Evolutionary conservation across 305 asterid genomes (phyloP), one percentile per base, ranked within the genome.

Genomic region (Euphrasia arctica): DNA sequence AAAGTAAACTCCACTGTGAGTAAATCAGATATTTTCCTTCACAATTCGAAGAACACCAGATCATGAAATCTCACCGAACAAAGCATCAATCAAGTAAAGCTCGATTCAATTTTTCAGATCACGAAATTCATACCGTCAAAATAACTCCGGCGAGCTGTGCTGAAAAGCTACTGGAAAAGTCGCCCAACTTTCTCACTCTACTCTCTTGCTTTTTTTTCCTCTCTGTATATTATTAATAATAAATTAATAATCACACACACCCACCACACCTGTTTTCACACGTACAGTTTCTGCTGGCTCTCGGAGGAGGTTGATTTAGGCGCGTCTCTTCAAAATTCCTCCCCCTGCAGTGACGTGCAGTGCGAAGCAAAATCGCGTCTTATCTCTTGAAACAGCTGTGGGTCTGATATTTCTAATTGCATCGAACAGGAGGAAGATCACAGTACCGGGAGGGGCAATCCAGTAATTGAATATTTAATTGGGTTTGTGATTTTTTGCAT

Each of bases 321-420:
- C 54, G 72, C 48, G 27, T 14, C 75, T 61, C 68, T 70, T 22
- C 43, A 12, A 28, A 1, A 57, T 25, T 73, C 54, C 13, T 22
- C 51, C 47, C 47, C 69, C 39, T 1, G 34, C 71, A 66, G 11
- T 70, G 25, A 28, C 2, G 13, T 66, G 49, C 62, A 60, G 66
- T 73, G 54, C 25, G 4, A 1, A 51, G 76, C 64, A 60, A 70
- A 72, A 13, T 75, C 74, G 74, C 55, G 1, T 22, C 34, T 13
- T 28, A 29, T 1, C 48, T 1, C 5, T 1, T 11, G 3, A 54
- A 45, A 55, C 56, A 61, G 32, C 31, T 41, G 59, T n/a, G 5
- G 4, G 6, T 4, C 6, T 29, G n/a, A 43, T 48, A 9, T 8
- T 64, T 64, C 34, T 45, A 39, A 56, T 34, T 70, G 60, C 39